Evolutionary conservation across 2,329 filamentous ascomycete genomes (phyloP).

Genomic region (Talaromyces sp.): DNA sequence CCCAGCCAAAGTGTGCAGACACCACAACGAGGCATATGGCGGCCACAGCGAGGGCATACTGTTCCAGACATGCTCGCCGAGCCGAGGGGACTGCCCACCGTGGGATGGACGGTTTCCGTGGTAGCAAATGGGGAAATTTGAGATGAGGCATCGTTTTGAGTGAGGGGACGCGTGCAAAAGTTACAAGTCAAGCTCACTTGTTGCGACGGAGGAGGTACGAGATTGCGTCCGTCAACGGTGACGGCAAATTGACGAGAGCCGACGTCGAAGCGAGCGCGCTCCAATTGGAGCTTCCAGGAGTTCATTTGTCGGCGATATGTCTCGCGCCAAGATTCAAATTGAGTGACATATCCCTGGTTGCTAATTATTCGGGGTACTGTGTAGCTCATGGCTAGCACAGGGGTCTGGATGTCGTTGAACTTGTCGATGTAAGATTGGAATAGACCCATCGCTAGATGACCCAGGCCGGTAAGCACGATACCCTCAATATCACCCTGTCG

Average conservation of each 20-base stretch:
- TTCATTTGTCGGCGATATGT: conserved; percentile 64
- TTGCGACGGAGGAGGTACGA: conserved; percentile 53
- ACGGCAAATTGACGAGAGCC: conserved; percentile 58
- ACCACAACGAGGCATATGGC: conserved; percentile 65
- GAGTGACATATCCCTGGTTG: conserved; percentile 53
- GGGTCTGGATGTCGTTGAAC: conserved; percentile 64
- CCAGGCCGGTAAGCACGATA: conserved; percentile 63
- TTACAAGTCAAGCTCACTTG: conserved; percentile 63
- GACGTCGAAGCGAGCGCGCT: conserved; percentile 63
- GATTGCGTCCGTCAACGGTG: conserved; percentile 52
- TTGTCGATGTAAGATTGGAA: conserved; percentile 63
- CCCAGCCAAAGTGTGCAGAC: conserved; percentile 66
- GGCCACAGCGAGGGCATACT: conserved; percentile 63
- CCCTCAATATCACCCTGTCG: conserved; percentile 62
- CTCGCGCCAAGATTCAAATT: conserved; percentile 63
- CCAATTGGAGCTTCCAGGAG: conserved; percentile 62
- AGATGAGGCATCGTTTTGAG: conserved; percentile 45
- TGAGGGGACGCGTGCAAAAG: conserved; percentile 62
- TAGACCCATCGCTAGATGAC: conserved; percentile 60
- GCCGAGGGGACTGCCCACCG: conserved; percentile 39
- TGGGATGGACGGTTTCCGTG: conserved; percentile 39
- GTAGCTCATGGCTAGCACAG: conserved; percentile 62
- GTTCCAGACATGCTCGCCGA: conserved; percentile 50
- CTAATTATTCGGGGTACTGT: conserved; percentile 62
- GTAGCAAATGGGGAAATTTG: conserved; percentile 29